phyloP scores from a whole-genome alignment of 2,329 filamentous ascomycete species.

The Chrysoporthe puriensis region DNA sequence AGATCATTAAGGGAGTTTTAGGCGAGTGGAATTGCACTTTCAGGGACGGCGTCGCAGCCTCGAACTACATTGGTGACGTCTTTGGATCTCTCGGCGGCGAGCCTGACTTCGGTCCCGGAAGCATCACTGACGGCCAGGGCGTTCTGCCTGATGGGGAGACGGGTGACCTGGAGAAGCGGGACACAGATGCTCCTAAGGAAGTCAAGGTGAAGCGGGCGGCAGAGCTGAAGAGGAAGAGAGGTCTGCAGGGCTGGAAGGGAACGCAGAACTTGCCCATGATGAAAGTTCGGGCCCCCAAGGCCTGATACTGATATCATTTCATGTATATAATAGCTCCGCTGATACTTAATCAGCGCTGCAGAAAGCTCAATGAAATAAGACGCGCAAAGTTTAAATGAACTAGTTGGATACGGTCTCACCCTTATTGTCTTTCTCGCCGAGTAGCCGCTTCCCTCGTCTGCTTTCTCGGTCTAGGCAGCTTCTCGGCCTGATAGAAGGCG shows the following conservation, averaged over 20 bases:
- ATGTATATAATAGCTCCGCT: neutral
- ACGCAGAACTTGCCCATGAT: slow-evolving; percentile 13
- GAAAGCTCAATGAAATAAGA: neutral
- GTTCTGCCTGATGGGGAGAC: slow-evolving; percentile 35
- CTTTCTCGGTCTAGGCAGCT: too few species aligned
- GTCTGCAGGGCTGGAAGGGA: slow-evolving; percentile 9
- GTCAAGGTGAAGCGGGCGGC: slow-evolving; percentile 17
- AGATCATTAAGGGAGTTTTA: slow-evolving; percentile 68
- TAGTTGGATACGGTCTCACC: too few species aligned
- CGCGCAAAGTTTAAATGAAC: neutral
- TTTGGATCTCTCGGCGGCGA: slow-evolving; percentile 68
- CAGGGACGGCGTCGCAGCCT: slow-evolving; percentile 56
- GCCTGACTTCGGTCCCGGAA: slow-evolving; percentile 67
- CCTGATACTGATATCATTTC: neutral
- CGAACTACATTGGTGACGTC: slow-evolving; percentile 73
- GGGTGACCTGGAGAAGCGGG: slow-evolving; percentile 29
- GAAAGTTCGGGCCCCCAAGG: neutral
- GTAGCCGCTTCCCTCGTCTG: too few species aligned
- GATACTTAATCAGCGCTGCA: neutral
- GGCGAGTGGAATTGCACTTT: slow-evolving; percentile 63
- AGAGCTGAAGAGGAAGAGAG: slow-evolving; percentile 14
- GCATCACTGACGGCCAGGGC: slow-evolving; percentile 43
- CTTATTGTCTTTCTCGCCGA: too few species aligned
- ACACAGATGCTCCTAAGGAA: neutral
- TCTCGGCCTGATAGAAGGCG: too few species aligned